Percentiles rank a stretch among this genome's conserved stretches.
Conservation (phyloP, 1,284 basidiomycete genomes). For the Volvariella volvacea region DNA sequence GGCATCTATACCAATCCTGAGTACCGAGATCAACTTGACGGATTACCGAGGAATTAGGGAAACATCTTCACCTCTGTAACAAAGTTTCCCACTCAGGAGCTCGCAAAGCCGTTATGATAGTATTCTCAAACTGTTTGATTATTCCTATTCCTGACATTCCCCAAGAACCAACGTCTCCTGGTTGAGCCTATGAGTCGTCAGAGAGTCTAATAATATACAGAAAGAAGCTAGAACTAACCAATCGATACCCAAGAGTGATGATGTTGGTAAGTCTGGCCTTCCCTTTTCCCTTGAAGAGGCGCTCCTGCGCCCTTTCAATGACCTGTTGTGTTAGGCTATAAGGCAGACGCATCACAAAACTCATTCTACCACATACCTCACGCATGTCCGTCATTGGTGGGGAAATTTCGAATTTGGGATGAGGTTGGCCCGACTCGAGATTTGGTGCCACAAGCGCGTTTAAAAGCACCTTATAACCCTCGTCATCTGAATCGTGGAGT, state of each 20-base stretch:
- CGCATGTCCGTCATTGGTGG: constrained; percentile 45
- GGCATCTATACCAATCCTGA: constrained; percentile 63
- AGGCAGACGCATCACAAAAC: not conserved
- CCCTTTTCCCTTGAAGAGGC: constrained; percentile 10
- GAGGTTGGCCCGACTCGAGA: constrained; percentile 1
- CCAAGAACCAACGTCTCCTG: constrained; percentile 12
- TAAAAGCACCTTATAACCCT: not conserved
- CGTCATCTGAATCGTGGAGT: not conserved
- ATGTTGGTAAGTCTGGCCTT: constrained; percentile 6
- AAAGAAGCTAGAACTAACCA: constrained; percentile 6
- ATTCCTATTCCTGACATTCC: constrained; percentile 25
- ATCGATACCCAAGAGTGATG: constrained; percentile 15
- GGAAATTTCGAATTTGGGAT: constrained; percentile 18
- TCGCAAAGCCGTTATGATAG: constrained; percentile 61
- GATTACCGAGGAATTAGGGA: constrained; percentile 2
- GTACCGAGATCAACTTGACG: too few relatives aligned
- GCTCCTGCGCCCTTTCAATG: constrained; percentile 15
- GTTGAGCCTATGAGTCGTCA: constrained; percentile 3
- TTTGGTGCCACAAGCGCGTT: not conserved
- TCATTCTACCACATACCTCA: constrained; percentile 33
- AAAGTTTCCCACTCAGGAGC: constrained; percentile 62
- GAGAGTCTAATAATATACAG: constrained; percentile 17
- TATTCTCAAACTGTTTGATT: constrained; percentile 66
- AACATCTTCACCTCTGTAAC: constrained; percentile 43
- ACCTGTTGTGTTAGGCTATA: constrained; percentile 12